phyloP scores from a whole-genome alignment of 495 filamentous ascomycete species.

The Penicillium cataractarum region DNA sequence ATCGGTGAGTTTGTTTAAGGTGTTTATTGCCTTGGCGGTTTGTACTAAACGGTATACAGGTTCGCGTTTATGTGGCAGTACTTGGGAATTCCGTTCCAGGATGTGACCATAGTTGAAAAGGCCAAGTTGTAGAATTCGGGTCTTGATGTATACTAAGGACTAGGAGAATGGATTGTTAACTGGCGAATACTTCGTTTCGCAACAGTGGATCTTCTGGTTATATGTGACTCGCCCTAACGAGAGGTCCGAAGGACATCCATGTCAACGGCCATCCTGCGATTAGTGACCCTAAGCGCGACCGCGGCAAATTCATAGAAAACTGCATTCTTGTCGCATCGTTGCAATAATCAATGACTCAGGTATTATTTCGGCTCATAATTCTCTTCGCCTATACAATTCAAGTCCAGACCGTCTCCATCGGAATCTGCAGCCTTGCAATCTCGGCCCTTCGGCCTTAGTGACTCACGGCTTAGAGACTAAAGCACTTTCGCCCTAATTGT shows the following conservation, averaged over 20 bases:
- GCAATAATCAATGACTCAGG: not conserved
- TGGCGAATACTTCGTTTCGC: not conserved
- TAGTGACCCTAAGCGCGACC: not conserved
- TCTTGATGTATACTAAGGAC: not conserved
- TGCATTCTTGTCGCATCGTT: not conserved
- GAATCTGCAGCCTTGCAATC: not conserved
- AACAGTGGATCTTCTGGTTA: not conserved
- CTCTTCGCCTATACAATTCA: not conserved
- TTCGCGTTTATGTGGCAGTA: slow-evolving; percentile 48
- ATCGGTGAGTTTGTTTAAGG: slow-evolving; percentile 53
- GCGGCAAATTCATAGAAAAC: not conserved
- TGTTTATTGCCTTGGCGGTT: slow-evolving; percentile 18
- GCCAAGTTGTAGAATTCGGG: slow-evolving; percentile 19
- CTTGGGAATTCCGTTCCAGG: slow-evolving; percentile 41
- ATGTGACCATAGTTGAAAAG: slow-evolving; percentile 33
- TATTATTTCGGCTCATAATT: not conserved
- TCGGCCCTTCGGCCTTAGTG: slow-evolving; percentile 25
- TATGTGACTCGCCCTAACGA: not conserved
- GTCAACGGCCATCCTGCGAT: not conserved
- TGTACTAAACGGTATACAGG: slow-evolving; percentile 17
- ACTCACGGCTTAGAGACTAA: slow-evolving; percentile 21
- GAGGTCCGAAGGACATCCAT: too few relatives aligned
- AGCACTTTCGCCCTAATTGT: slow-evolving; percentile 3
- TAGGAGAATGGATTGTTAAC: not conserved
- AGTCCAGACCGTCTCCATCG: not conserved